Evolutionary conservation across 768 basidiomycete genomes (phyloP).

Genomic region (Trametes elegans): DNA sequence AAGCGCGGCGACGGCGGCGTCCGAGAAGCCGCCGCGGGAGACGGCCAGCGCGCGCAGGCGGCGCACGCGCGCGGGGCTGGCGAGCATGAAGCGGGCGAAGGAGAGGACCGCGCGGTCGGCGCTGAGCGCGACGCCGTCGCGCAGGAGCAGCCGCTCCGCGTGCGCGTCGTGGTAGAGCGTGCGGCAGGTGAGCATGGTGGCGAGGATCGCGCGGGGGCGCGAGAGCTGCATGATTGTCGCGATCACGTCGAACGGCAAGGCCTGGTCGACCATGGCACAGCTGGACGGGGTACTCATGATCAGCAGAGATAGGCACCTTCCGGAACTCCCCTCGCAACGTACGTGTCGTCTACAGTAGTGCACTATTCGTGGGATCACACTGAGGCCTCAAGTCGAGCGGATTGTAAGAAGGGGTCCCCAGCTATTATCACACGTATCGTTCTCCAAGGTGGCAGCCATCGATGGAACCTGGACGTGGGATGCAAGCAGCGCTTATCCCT

Average conservation of each 20-base stretch:
- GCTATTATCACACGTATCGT: too few relatives aligned
- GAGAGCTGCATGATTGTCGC: not conserved
- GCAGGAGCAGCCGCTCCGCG: conserved; percentile 1
- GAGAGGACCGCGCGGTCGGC: not conserved
- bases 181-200: conserved; percentile 11
- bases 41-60: conserved; percentile 7
- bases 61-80: not conserved
- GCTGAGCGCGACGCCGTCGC: not conserved
- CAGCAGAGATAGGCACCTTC: not conserved
- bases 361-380: too few relatives aligned
- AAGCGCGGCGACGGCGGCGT: not conserved
- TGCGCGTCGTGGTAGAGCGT: not conserved
- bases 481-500: too few relatives aligned
- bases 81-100: not conserved
- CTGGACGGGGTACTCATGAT: not conserved
- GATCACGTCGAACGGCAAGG: conserved; percentile 6
- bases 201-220: not conserved
- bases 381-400: too few relatives aligned
- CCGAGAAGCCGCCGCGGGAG: conserved; percentile 1
- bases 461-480: too few relatives aligned
- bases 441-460: too few relatives aligned
- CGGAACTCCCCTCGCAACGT: too few relatives aligned
- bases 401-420: too few relatives aligned
- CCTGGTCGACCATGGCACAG: not conserved
- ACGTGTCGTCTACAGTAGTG: too few relatives aligned